Evolutionary conservation across 441 rosid species (phyloP), one percentile per base, ranked within the genome.

Genomic region (Pelargonium cotyledonis): DNA sequence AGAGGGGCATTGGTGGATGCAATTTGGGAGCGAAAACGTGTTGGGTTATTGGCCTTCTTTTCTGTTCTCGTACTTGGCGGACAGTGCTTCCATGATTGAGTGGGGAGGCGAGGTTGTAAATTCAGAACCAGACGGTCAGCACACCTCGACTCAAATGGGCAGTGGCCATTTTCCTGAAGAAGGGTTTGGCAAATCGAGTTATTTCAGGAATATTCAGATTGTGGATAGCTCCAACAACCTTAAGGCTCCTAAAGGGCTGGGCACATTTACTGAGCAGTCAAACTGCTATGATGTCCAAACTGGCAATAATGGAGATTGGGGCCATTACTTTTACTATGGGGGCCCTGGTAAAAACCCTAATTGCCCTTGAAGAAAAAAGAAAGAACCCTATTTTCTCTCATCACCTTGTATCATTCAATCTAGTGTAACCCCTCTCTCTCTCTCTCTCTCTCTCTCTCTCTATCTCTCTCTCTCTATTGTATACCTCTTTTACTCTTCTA

Each of bases 1-100:
- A 29, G 96, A 86, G 78, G 99, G 99, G 55, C 96, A 94, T 61
- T 94, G 99, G 99, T 91, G 99, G 99, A 89, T 94, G 97, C 97
- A 91, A 67, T 94, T 91, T 67, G 99, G 99, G 2, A 89, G 87
- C 31, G 88, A 81, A 73, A 82, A 83, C 53, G 97, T 91, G 64
- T 72, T 95, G 69, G 99, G 99, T 4, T 95, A 95, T 41, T 95
- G 96, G 99, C 97, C 99, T 3, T 87, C 99, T 0, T 91, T 86
- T 78, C 83, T 95, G 49, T 95, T 95, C 88, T 91, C 99, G 1
- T 88, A 91, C 90, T 73, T 95, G 19, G 89, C 94, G 0, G 96
- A 95, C 63, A 88, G 96, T 57, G 99, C 99, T 38, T 84, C 96
- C 1, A 95, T 91, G 99, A 87, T 95, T 5, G 97, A 95, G 69